Evolutionary conservation across 176 grass and related monocot genomes (phyloP).

Genomic region (Tuctoria greenei): DNA sequence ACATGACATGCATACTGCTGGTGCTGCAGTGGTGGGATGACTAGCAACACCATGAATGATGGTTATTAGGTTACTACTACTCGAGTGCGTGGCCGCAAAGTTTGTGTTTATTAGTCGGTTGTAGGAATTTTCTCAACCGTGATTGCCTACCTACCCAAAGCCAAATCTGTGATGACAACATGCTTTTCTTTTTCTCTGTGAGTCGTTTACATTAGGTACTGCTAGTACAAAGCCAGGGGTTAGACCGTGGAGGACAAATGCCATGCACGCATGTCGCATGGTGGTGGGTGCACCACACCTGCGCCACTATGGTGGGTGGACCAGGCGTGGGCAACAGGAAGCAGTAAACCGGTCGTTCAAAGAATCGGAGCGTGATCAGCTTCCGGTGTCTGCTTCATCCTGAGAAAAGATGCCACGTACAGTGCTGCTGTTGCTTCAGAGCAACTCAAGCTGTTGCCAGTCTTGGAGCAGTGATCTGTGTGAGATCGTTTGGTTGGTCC

Average conservation of each 20-base stretch:
- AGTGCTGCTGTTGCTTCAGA: neutral
- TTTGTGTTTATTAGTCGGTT: neutral
- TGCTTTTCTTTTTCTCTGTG: neutral
- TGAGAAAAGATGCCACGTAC: neutral
- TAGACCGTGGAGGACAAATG: too few species aligned
- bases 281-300: constrained; percentile 2
- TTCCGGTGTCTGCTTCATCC: neutral
- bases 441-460: neutral
- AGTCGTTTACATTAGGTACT: neutral
- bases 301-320: neutral
- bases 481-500: neutral
- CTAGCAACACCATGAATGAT: neutral
- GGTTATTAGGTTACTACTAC: neutral
- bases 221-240: too few species aligned
- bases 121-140: neutral
- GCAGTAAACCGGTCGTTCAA: neutral
- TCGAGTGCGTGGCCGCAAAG: neutral
- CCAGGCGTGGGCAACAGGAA: neutral
- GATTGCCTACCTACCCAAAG: neutral
- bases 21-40: neutral
- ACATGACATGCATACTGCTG: neutral
- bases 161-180: neutral
- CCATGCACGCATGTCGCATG: neutral
- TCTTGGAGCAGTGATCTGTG: neutral
- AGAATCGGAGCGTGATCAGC: neutral